These are phyloP conservation scores for Wickerhamomyces alni DNA, from an alignment of 805 yeast genomes.

Conservation along the genomic window DNA sequence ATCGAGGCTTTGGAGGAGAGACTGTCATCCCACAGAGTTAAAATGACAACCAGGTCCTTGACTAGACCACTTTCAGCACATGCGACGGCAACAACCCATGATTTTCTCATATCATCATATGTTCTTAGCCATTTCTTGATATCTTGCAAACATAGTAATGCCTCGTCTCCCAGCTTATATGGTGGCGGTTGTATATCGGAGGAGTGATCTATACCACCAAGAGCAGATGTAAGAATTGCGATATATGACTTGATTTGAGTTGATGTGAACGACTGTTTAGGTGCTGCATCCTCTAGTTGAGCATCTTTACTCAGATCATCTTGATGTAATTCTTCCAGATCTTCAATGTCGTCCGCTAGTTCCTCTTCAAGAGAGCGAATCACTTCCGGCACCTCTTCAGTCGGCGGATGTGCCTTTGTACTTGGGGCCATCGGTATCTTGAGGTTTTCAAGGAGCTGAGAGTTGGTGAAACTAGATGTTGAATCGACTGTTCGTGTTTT, in stretches of 20 bases:
- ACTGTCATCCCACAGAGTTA: constrained; percentile 64
- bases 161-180: constrained; percentile 84
- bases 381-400: too few species aligned
- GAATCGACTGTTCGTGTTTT: too few species aligned
- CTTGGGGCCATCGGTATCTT: too few species aligned
- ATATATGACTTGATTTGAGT: constrained; percentile 54
- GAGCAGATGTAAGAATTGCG: constrained; percentile 74
- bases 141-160: constrained; percentile 67
- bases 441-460: too few species aligned
- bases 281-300: background rate
- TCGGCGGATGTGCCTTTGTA: too few species aligned
- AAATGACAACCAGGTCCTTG: constrained; percentile 68
- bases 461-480: too few species aligned
- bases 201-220: constrained; percentile 83
- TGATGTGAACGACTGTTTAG: background rate
- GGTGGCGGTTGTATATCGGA: constrained; percentile 40
- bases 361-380: background rate
- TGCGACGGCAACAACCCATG: constrained; percentile 82
- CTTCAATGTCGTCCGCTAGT: background rate
- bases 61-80: constrained; percentile 77
- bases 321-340: background rate
- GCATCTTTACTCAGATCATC: too few species aligned
- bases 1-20: constrained; percentile 21
- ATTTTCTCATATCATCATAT: constrained; percentile 67
- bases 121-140: constrained; percentile 81